Percentiles rank a stretch among this genome's conserved stretches.
phyloP scores from a whole-genome alignment of 257 asterid genomes.

The Penstemon barbatus region DNA sequence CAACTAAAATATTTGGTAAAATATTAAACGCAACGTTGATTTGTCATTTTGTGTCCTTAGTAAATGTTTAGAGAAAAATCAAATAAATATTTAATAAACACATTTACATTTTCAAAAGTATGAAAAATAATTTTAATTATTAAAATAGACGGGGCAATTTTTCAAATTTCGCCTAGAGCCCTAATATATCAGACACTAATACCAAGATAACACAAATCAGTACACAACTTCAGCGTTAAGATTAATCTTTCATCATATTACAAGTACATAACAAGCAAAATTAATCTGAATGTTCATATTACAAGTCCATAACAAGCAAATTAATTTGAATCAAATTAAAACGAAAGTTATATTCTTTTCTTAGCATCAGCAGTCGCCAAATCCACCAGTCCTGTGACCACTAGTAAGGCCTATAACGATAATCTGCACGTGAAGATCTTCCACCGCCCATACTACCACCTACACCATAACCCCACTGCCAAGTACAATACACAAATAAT shows the following conservation, averaged over 20 bases:
- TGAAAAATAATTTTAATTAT: no score
- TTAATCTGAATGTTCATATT: not conserved
- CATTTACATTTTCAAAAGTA: no score
- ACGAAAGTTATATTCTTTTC: not conserved
- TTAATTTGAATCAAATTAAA: not conserved
- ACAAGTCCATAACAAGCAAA: not conserved
- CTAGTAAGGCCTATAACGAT: conserved; percentile 87
- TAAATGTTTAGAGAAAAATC: no score
- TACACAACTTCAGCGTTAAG: not conserved
- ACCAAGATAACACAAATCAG: not conserved
- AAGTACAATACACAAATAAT: conserved; percentile 8
- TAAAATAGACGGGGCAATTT: no score
- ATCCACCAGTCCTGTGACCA: conserved; percentile 2
- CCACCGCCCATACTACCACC: conserved; percentile 63
- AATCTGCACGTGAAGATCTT: conserved; percentile 81
- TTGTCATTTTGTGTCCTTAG: no score
- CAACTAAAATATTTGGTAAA: no score
- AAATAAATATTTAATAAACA: no score
- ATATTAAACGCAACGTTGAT: no score
- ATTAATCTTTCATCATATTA: conserved; percentile 12
- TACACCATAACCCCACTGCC: conserved; percentile 94
- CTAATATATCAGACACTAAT: no score
- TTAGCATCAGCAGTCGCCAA: not conserved
- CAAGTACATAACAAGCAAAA: no score
- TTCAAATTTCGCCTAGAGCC: no score